Evolutionary conservation across 352 stramenopile species (phyloP), one percentile per base, ranked within the genome.

Genomic region (Phytophthora lateralis): DNA sequence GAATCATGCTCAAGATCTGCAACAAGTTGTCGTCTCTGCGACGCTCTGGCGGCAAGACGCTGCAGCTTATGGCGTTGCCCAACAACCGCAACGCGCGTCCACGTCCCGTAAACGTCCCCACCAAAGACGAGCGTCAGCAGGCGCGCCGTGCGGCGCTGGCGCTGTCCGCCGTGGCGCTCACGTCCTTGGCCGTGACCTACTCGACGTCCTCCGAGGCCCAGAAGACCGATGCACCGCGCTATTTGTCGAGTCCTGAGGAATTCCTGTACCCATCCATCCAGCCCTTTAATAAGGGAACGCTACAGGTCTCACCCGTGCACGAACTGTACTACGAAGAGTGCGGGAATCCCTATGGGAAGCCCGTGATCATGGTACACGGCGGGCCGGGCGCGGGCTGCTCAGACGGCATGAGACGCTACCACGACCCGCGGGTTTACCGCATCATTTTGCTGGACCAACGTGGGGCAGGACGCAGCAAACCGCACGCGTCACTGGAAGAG

Each of bases 371-470:
- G 68, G 82, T 98, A 21, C 96, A 99, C 69, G 96, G 96, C 26
- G 96, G 96, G 2, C 96, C 96, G 0, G 96, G 96, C 10, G 89
- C 86, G 1, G 94, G 90, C 32, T 98, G 91, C 73, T 90, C 76
- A 29, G 78, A 89, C 0, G 80, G 70, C 60, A 97, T 98, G 85
- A 83, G 89, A 18, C 89, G 88, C 45, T 98, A 93, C 75, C 97
- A 98, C 75, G 88, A 98, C 75, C 93, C 92, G 17, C 57, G 79
- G 20, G 76, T 92, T 12, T 98, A 98, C 64, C 86, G 81, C 42
- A 97, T 98, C 45, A 92, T 98, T 45, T 75, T 98, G 24, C 63
- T 98, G 26, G 96, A 98, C 76, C 96, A 98, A 78, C 81, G 96
- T 21, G 96, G 96, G 14, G 94, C 88, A 29, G 96, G 95, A 38